A percentile compares a stretch with the other conserved stretches of the same genome.
These are phyloP conservation scores for Nicotiana otophora DNA, from an alignment of 257 asterid species.

Conservation along the genomic window DNA sequence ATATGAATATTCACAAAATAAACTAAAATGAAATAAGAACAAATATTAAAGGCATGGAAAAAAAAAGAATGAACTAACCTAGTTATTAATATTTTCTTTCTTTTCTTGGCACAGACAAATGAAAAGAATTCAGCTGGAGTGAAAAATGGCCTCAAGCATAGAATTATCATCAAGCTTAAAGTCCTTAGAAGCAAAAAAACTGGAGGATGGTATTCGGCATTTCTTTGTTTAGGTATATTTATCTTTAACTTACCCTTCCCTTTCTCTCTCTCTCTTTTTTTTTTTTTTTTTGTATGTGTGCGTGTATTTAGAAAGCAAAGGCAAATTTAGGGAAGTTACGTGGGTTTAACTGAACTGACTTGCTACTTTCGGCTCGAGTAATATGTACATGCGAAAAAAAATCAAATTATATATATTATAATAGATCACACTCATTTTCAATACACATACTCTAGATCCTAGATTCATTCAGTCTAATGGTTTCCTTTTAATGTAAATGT, in stretches of 20 bases:
- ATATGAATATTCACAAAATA: too few relatives aligned
- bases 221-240: conserved; percentile 51
- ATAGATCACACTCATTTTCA: too few relatives aligned
- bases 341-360: neutral
- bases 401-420: too few relatives aligned
- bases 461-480: too few relatives aligned
- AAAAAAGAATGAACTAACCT: neutral
- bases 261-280: too few relatives aligned
- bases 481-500: too few relatives aligned
- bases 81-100: neutral
- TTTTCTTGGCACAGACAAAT: neutral
- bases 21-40: too few relatives aligned
- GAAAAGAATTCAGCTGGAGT: neutral
- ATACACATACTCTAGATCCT: too few relatives aligned
- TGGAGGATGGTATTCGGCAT: conserved; percentile 63
- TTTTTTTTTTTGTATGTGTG: too few relatives aligned
- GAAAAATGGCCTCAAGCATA: neutral
- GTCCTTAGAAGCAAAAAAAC: conserved; percentile 14
- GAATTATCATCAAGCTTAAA: neutral
- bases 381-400: too few relatives aligned
- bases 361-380: neutral
- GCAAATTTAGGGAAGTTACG: neutral
- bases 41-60: too few relatives aligned
- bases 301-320: neutral
- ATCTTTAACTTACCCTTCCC: neutral